phyloP scores from a whole-genome alignment of 345 rosid genomes.

The Limnanthes douglasii region DNA sequence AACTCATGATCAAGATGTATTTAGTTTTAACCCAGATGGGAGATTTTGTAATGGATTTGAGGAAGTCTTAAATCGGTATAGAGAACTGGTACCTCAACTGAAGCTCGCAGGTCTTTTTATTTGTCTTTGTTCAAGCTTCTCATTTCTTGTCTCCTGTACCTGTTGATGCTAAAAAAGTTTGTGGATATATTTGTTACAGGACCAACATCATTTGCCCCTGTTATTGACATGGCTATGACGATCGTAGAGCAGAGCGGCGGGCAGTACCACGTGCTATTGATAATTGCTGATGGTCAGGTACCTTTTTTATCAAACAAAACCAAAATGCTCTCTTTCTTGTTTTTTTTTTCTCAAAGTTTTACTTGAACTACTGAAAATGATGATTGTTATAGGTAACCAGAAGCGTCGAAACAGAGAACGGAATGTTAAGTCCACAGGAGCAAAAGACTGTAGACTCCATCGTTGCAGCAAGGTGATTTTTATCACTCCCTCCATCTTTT shows the following conservation, averaged over 20 bases:
- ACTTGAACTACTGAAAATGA: conserved; percentile 1
- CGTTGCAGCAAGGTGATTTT: conserved; percentile 69
- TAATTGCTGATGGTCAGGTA: conserved; percentile 99
- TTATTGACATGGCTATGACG: conserved; percentile 87
- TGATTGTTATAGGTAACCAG: conserved; percentile 63
- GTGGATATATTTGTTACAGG: conserved; percentile 25
- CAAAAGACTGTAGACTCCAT: conserved; percentile 85
- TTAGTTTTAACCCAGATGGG: conserved; percentile 55
- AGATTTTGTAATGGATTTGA: conserved; percentile 85
- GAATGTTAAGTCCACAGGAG: conserved; percentile 84
- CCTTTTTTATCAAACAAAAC: neutral
- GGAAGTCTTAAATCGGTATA: conserved; percentile 65
- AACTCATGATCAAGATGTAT: conserved; percentile 92
- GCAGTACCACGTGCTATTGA: conserved; percentile 86
- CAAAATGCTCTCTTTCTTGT: conserved; percentile 1
- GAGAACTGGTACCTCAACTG: conserved; percentile 68
- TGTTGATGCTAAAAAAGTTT: conserved; percentile 1
- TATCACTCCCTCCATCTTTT: conserved; percentile 2
- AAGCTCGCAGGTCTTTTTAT: conserved; percentile 58
- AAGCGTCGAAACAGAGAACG: conserved; percentile 61
- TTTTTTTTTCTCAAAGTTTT: neutral
- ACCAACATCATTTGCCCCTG: conserved; percentile 95
- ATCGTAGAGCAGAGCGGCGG: conserved; percentile 87
- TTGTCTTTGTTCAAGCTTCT: conserved; percentile 2
- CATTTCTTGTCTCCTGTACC: neutral